These are phyloP conservation scores for Rubus idaeus DNA, from an alignment of 306 rosid genomes.

Conservation along the genomic window DNA sequence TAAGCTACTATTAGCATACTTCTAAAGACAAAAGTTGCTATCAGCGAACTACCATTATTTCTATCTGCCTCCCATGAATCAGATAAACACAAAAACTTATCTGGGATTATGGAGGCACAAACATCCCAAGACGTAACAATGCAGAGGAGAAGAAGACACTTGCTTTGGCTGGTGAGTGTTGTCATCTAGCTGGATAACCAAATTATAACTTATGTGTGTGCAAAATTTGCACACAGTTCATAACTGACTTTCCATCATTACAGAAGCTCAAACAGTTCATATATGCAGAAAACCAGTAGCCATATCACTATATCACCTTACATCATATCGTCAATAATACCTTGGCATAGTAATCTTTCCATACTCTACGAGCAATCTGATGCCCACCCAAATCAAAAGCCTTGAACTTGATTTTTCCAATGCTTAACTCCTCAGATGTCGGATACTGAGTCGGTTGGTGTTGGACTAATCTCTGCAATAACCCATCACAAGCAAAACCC, in stretches of 20 bases:
- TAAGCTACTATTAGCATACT: slow-evolving; percentile 40
- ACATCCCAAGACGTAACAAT: not conserved
- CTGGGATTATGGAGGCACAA: slow-evolving; percentile 49
- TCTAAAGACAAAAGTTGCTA: slow-evolving; percentile 37
- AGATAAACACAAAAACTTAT: slow-evolving; percentile 31
- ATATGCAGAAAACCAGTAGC: not conserved
- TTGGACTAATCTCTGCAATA: slow-evolving; percentile 78
- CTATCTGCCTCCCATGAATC: slow-evolving; percentile 52
- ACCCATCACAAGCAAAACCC: slow-evolving; percentile 1
- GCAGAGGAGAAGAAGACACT: not conserved
- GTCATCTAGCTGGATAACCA: not conserved
- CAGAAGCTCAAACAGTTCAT: not conserved
- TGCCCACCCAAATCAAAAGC: slow-evolving; percentile 89
- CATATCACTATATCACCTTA: not conserved
- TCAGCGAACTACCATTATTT: slow-evolving; percentile 35
- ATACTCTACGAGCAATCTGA: slow-evolving; percentile 79
- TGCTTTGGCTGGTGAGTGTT: too few relatives aligned
- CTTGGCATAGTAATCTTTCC: slow-evolving; percentile 91
- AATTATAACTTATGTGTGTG: not conserved
- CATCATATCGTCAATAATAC: slow-evolving; percentile 26
- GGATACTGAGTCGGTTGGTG: slow-evolving; percentile 86
- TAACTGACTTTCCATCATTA: not conserved
- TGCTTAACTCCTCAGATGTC: slow-evolving; percentile 80
- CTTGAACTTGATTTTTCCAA: slow-evolving; percentile 83
- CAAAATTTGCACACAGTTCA: not conserved